Percentiles rank a stretch among this genome's conserved stretches.
Evolutionary conservation across 2,329 filamentous ascomycete genomes (phyloP).

Genomic region (Pseudocercospora musae): DNA sequence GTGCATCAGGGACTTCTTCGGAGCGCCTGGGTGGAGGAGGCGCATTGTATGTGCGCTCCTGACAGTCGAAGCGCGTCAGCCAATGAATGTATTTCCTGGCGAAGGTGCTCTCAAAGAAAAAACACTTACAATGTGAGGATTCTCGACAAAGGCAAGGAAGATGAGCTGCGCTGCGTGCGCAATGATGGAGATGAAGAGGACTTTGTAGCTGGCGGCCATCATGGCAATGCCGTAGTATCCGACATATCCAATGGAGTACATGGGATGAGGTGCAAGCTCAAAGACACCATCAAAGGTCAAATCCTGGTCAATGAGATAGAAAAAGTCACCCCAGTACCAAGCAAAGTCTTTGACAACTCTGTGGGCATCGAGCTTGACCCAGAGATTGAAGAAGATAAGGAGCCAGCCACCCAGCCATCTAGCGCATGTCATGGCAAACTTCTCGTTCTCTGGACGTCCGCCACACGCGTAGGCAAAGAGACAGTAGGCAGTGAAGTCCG

Average conservation of each 20-base stretch:
- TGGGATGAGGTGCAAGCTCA: conserved; percentile 96
- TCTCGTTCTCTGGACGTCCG: conserved; percentile 70
- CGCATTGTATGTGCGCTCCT: conserved; percentile 90
- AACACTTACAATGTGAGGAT: conserved; percentile 76
- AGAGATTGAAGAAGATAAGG: conserved; percentile 89
- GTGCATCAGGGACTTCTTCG: conserved; percentile 50
- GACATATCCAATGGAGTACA: conserved; percentile 98
- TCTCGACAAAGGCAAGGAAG: conserved; percentile 88
- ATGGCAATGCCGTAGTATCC: conserved; percentile 98
- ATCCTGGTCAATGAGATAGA: conserved; percentile 96
- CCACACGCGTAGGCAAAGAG: conserved; percentile 90
- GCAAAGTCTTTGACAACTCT: conserved; percentile 98
- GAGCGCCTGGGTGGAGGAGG: conserved; percentile 59
- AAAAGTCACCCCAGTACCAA: conserved; percentile 99
- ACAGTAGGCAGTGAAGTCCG: conserved; percentile 95
- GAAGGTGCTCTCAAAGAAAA: neutral
- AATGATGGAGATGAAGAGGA: conserved; percentile 92
- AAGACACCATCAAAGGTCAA: conserved; percentile 98
- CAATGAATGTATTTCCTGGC: neutral
- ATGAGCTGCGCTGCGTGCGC: conserved; percentile 92
- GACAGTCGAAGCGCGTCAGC: neutral
- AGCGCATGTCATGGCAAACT: conserved; percentile 61
- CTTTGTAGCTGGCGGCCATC: conserved; percentile 96
- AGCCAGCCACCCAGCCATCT: conserved; percentile 77
- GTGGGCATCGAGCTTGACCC: conserved; percentile 97